phyloP scores from a whole-genome alignment of 345 rosid species.

The Citrus hindsii region DNA sequence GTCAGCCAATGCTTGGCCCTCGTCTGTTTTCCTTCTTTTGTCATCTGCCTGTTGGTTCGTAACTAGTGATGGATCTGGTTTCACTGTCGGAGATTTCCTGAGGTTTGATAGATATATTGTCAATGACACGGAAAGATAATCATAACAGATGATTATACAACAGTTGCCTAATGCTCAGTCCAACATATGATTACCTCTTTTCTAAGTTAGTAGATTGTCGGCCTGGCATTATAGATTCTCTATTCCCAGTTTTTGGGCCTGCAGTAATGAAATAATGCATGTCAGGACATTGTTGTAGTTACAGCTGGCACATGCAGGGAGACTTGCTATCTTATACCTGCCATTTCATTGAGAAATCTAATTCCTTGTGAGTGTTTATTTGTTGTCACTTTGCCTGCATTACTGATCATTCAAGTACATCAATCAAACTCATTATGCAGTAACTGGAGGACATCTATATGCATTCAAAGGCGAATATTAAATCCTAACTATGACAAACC shows the following conservation, averaged over 20 bases:
- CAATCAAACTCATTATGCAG: not conserved
- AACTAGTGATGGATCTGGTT: conserved; percentile 26
- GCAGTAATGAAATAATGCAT: conserved; percentile 12
- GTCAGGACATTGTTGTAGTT: not conserved
- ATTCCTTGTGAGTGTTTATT: conserved; percentile 82
- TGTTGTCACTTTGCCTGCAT: conserved; percentile 85
- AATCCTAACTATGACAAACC: conserved; percentile 32
- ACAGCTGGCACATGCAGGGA: not conserved
- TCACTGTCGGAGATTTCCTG: conserved; percentile 54
- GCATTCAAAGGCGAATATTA: conserved; percentile 5
- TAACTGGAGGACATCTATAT: not conserved
- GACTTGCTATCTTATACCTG: conserved; percentile 40
- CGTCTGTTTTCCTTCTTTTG: conserved; percentile 49
- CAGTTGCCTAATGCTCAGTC: not conserved
- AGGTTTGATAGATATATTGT: conserved; percentile 13
- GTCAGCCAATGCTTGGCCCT: conserved; percentile 21
- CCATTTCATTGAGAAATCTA: conserved; percentile 76
- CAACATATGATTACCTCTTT: conserved; percentile 48
- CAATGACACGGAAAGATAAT: conserved; percentile 3
- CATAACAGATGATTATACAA: not conserved
- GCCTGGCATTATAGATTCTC: conserved; percentile 28
- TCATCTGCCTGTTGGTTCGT: conserved; percentile 23
- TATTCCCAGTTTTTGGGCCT: conserved; percentile 32
- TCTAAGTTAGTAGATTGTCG: conserved; percentile 19
- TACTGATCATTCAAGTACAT: conserved; percentile 42